A percentile compares a stretch with the other conserved stretches of the same genome.
Evolutionary conservation across 345 rosid genomes (phyloP).

Genomic region (Conringia planisiliqua): DNA sequence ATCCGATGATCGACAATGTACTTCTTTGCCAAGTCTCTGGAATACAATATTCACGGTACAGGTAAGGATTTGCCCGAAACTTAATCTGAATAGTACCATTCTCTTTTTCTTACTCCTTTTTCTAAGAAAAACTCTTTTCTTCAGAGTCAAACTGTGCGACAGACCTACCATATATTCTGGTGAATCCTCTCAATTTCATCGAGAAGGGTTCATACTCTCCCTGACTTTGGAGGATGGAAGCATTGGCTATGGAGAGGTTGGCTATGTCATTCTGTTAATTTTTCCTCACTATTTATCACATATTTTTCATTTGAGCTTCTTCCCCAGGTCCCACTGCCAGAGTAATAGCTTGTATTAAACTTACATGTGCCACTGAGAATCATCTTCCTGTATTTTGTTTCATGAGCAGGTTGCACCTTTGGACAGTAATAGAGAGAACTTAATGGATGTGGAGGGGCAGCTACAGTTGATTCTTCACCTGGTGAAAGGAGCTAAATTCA

Average conservation of each 20-base stretch:
- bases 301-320: not conserved
- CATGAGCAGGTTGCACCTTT: conserved; percentile 85
- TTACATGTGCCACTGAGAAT: conserved; percentile 8
- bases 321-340: conserved; percentile 6
- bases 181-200: conserved; percentile 38
- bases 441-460: conserved; percentile 82
- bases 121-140: conserved; percentile 22
- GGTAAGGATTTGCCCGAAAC: conserved; percentile 40
- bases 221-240: conserved; percentile 81
- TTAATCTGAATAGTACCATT: not conserved
- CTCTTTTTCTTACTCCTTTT: not conserved
- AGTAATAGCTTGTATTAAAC: not conserved
- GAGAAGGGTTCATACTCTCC: conserved; percentile 79
- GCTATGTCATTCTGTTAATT: conserved; percentile 18
- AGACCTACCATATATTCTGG: conserved; percentile 58
- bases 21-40: conserved; percentile 43
- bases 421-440: conserved; percentile 59
- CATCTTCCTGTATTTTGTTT: conserved; percentile 16
- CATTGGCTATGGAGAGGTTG: conserved; percentile 87
- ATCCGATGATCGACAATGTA: conserved; percentile 33
- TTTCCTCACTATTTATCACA: not conserved
- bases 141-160: conserved; percentile 69
- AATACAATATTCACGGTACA: conserved; percentile 65
- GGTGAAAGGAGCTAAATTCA: conserved; percentile 54
- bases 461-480: conserved; percentile 60